Evolutionary conservation across 345 rosid genomes (phyloP), one percentile per base, ranked within the genome.

Genomic region (Ricinus communis): DNA sequence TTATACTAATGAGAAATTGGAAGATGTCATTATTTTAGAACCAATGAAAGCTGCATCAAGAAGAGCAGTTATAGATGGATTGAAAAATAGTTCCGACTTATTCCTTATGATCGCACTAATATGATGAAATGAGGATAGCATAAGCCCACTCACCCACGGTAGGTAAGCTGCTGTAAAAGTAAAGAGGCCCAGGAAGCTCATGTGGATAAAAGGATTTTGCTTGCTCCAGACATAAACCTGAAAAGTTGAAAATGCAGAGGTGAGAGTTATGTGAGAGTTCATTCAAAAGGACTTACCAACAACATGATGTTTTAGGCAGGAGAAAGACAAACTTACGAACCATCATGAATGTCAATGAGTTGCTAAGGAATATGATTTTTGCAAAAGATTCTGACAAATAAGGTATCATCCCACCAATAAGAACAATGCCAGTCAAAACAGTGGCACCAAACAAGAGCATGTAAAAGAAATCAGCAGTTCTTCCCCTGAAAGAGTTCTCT

Each of bases 141-240:
- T 36, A 66, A 68, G 70, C 52, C 31, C 22, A 85, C 95, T 84
- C 74, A 92, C 98, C 99, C 99, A 92, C 31, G 99, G 98, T 47
- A 95, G 80, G 70, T 95, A 95, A 28, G 96, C 98, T 67, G 97
- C 97, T 4, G 99, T 92, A 59, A 95, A 92, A 66, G 97, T 92
- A 80, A 95, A 92, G 43, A 95, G 86, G 33, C 97, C 97, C 85
- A 95, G 82, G 83, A 95, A 95, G 80, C 97, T 95, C 99, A 95
- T 95, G 72, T 90, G 99, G 80, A 95, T 90, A 59, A 86, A 90
- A 70, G 99, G 99, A 66, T 95, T 92, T 79, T 92, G 99, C 81
- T 95, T 95, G 72, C 98, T 95, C 99, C 99, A 95, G 65, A 95
- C 98, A 83, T 95, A 95, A 50, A 95, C 99, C 98, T 92, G 77